phyloP scores from a whole-genome alignment of 2,329 filamentous ascomycete species.

The Plenodomus tracheiphilus region DNA sequence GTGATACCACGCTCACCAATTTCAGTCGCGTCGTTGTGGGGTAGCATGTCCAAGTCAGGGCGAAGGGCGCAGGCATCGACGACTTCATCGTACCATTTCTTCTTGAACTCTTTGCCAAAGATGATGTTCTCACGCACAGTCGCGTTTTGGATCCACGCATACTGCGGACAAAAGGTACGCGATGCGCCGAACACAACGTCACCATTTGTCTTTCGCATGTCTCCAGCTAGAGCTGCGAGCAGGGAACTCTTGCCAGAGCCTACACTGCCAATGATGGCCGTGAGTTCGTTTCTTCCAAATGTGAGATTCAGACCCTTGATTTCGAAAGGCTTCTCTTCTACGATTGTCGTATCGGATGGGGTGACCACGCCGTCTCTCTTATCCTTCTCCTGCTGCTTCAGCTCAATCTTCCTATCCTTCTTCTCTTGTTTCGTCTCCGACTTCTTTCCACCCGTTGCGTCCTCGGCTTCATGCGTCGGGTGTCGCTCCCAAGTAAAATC shows the following conservation, averaged over 20 bases:
- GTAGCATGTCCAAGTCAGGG: constrained; percentile 90
- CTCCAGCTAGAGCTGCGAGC: constrained; percentile 84
- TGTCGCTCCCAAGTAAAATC: constrained; percentile 86
- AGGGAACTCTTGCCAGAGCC: constrained; percentile 90
- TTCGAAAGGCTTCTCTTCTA: constrained; percentile 69
- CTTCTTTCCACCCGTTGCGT: constrained; percentile 43
- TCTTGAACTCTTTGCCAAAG: constrained; percentile 77
- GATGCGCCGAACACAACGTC: constrained; percentile 75
- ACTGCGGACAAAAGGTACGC: constrained; percentile 91
- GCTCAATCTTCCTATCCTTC: constrained; percentile 49
- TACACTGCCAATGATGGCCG: constrained; percentile 86
- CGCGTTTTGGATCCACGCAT: constrained; percentile 96
- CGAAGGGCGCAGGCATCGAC: constrained; percentile 82
- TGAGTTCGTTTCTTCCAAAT: constrained; percentile 73
- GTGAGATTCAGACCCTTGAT: constrained; percentile 69
- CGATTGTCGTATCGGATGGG: constrained; percentile 51
- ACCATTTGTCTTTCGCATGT: constrained; percentile 84
- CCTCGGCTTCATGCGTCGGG: constrained; percentile 54
- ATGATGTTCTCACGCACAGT: constrained; percentile 86
- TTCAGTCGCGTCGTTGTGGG: constrained; percentile 83
- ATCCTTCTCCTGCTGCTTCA: constrained; percentile 19
- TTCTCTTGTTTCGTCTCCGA: constrained; percentile 54
- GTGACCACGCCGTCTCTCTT: constrained; percentile 35
- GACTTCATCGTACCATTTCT: constrained; percentile 81
- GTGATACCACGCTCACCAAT: constrained; percentile 96